Percentiles rank a stretch among this genome's conserved stretches.
phyloP scores from a whole-genome alignment of 129 eudicot genomes.

The Dittrichia graveolens region DNA sequence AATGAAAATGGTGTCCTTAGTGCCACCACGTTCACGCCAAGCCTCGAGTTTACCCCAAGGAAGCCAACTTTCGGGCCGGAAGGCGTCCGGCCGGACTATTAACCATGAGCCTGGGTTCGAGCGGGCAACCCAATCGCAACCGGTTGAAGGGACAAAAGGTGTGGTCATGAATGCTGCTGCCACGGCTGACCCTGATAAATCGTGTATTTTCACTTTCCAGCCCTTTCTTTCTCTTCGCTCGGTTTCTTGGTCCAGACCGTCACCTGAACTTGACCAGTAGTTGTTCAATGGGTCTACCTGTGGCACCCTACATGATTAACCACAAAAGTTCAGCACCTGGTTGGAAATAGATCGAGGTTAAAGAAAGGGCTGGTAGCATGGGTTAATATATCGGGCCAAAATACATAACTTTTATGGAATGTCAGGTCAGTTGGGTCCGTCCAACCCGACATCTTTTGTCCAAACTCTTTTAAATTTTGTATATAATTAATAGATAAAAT shows the following conservation, averaged over 20 bases:
- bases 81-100: constrained; percentile 70
- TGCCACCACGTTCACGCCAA: constrained; percentile 86
- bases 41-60: constrained; percentile 98
- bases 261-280: constrained; percentile 63
- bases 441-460: too few relatives aligned
- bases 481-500: too few relatives aligned
- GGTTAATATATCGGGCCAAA: too few relatives aligned
- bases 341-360: not conserved
- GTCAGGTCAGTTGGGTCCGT: too few relatives aligned
- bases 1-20: constrained; percentile 63
- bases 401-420: too few relatives aligned
- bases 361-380: not conserved
- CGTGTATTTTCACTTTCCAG: constrained; percentile 87
- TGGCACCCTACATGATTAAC: constrained; percentile 51
- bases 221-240: constrained; percentile 87
- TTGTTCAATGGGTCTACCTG: constrained; percentile 66
- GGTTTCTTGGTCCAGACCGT: constrained; percentile 56
- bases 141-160: constrained; percentile 89
- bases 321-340: not conserved
- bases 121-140: constrained; percentile 87
- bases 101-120: constrained; percentile 95
- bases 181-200: constrained; percentile 88
- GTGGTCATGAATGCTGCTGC: constrained; percentile 97
- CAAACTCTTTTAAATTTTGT: too few relatives aligned
- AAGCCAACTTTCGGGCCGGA: constrained; percentile 80